phyloP scores from a whole-genome alignment of 2,329 filamentous ascomycete genomes.

The Colletotrichum lindemuthianum region DNA sequence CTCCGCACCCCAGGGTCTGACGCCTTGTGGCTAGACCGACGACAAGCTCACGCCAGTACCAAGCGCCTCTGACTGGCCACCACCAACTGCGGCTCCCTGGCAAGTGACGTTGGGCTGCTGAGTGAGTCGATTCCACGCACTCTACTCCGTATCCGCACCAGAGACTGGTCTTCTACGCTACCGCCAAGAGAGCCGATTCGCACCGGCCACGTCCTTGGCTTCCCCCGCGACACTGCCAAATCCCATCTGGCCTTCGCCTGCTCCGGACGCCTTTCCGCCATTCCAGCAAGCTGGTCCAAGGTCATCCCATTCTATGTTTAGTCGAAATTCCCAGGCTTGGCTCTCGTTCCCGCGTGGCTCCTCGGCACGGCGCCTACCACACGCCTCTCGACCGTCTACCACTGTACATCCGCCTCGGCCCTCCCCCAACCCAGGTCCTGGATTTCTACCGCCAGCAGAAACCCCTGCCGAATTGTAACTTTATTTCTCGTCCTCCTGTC shows the following conservation, averaged over 20 bases:
- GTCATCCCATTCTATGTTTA: neutral
- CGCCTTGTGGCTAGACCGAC: slow-evolving; percentile 3
- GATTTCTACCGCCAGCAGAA: neutral
- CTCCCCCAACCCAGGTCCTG: slow-evolving; percentile 17
- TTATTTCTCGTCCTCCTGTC: slow-evolving; percentile 22
- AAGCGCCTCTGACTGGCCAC: slow-evolving; percentile 25
- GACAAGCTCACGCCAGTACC: neutral
- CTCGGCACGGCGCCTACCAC: slow-evolving; percentile 18
- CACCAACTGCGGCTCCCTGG: slow-evolving; percentile 11
- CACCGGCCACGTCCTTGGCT: neutral
- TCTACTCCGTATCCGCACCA: too few relatives aligned
- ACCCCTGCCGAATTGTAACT: slow-evolving; percentile 26
- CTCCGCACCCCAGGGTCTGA: slow-evolving; percentile 27
- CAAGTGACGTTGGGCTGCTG: slow-evolving; percentile 2
- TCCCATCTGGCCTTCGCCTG: slow-evolving; percentile 9
- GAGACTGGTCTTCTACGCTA: slow-evolving; percentile 4
- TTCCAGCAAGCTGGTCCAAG: slow-evolving; percentile 11
- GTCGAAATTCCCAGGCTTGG: neutral
- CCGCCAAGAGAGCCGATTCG: neutral
- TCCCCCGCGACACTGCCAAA: neutral
- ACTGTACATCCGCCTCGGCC: slow-evolving; percentile 2
- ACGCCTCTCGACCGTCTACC: neutral
- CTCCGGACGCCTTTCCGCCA: slow-evolving; percentile 3
- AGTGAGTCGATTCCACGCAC: slow-evolving; percentile 16
- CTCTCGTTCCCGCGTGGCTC: slow-evolving; percentile 12